Evolutionary conservation across 805 yeast genomes (phyloP), one percentile per base, ranked within the genome.

Genomic region (Scheffersomyces coipomensis): DNA sequence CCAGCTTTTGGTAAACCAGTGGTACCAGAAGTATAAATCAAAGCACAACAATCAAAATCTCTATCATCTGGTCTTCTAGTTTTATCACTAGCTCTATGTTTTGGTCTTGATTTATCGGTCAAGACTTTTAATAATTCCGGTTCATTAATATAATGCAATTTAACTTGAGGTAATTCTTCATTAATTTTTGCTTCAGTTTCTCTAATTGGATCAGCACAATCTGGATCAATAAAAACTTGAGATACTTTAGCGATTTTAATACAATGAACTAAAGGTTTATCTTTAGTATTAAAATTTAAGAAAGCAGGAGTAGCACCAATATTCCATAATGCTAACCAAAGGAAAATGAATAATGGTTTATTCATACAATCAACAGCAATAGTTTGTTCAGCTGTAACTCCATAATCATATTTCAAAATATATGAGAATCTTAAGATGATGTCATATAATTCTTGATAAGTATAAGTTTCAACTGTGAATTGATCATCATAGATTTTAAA

Each of bases 1-100:
- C 96, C 97, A 4, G 97, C 85, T 61, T 90, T 90, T 12, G 98
- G 97, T 45, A 90, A 66, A 0, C 97, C 97, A 0, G 97, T 88
- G 5, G 97, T 91, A 29, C 98, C 98, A 0, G 96, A 86, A 0
- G 98, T 90, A 60, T 83, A 90, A 37, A 90, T 87, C 48, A 87
- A 73, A 47, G 83, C 75, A 16, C 85, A 82, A 3, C 91, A 76
- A 39, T 79, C 76, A 48, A 70, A 76, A 55, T 83, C 84, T 10
- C 69, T 60, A 37, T 80, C 79, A 7, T 62, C 62, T 7, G 78
- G 76, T 47, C 85, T 76, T 61, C 96, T 76, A 8, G 77, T 62
- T 7, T 62, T 49, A 49, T 81, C 81, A 0, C 70, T 62, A 40
- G 83, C 79, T 55, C 90, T 62, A 54, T 77, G 71, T 54, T 64